phyloP scores from a whole-genome alignment of 1,284 basidiomycete species.

The Ceraceosorus bombacis region DNA sequence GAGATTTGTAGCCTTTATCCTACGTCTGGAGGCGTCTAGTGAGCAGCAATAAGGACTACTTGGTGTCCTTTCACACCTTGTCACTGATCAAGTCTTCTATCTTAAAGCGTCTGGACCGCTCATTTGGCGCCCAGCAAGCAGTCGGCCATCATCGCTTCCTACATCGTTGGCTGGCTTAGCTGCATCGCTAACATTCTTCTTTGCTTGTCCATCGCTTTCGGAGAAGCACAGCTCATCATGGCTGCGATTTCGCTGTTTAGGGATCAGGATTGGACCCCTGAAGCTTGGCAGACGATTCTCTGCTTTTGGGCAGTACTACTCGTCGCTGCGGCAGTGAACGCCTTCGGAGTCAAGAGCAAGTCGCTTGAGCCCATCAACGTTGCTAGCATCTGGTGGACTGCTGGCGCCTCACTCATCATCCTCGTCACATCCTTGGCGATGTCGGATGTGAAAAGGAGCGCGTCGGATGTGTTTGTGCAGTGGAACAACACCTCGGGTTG shows the following conservation, averaged over 20 bases:
- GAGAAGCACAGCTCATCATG: conserved; percentile 52
- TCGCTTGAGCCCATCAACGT: conserved; percentile 45
- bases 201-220: conserved; percentile 52
- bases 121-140: conserved; percentile 47
- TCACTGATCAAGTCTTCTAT: not conserved
- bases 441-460: conserved; percentile 48
- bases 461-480: conserved; percentile 47
- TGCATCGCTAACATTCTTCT: conserved; percentile 53
- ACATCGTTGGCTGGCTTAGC: conserved; percentile 53
- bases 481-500: conserved; percentile 49
- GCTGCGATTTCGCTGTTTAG: conserved; percentile 51
- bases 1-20: conserved; percentile 53
- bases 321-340: conserved; percentile 47
- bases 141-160: conserved; percentile 50
- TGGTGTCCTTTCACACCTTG: not conserved
- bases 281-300: conserved; percentile 44
- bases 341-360: conserved; percentile 30
- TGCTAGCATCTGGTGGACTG: conserved; percentile 51
- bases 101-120: conserved; percentile 28
- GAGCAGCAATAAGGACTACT: conserved; percentile 47
- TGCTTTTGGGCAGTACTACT: conserved; percentile 51
- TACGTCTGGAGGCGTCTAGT: conserved; percentile 52
- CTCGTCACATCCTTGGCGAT: conserved; percentile 50
- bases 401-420: conserved; percentile 51
- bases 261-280: conserved; percentile 31